Conservation (phyloP, 352 stramenopile species). For the Phytopythium montanum region DNA sequence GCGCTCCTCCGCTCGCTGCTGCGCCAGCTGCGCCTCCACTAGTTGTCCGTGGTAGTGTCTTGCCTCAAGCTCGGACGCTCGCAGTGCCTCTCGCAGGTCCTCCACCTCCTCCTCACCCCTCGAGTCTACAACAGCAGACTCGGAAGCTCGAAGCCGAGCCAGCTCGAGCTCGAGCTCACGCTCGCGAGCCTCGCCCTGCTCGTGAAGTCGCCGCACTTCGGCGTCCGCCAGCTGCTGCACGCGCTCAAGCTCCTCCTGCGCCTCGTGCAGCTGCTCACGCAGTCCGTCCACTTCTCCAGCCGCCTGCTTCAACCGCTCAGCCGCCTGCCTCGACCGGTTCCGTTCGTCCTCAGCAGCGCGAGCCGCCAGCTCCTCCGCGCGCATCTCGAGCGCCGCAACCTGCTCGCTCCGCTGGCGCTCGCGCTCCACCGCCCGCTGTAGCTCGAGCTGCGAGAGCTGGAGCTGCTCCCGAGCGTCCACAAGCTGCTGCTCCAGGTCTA, state of each 20-base stretch:
- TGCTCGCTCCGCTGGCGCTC: constrained; percentile 21
- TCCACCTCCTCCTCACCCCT: constrained; percentile 28
- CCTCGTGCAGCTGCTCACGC: constrained; percentile 37
- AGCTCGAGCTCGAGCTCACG: constrained; percentile 27
- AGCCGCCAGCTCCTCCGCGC: neutral
- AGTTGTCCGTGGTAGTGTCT: constrained; percentile 51
- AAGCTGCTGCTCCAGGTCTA: neutral
- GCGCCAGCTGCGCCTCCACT: constrained; percentile 27
- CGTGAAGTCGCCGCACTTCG: constrained; percentile 49
- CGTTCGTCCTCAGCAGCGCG: constrained; percentile 21
- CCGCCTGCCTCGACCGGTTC: constrained; percentile 33
- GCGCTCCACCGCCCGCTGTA: constrained; percentile 10
- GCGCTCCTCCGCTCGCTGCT: constrained; percentile 42
- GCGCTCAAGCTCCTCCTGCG: constrained; percentile 44
- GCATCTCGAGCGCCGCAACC: constrained; percentile 22
- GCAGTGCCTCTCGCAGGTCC: constrained; percentile 46
- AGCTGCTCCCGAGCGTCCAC: constrained; percentile 11
- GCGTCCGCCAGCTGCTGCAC: constrained; percentile 47
- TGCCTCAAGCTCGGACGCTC: constrained; percentile 51
- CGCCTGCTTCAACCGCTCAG: constrained; percentile 25
- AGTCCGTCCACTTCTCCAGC: constrained; percentile 33
- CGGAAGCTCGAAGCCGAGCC: no score
- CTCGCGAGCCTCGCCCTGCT: constrained; percentile 26
- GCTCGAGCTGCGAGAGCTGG: constrained; percentile 9
- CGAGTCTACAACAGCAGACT: no score